Conservation (phyloP, 2,329 filamentous ascomycete species). For the Aurifilum marmelostoma region DNA sequence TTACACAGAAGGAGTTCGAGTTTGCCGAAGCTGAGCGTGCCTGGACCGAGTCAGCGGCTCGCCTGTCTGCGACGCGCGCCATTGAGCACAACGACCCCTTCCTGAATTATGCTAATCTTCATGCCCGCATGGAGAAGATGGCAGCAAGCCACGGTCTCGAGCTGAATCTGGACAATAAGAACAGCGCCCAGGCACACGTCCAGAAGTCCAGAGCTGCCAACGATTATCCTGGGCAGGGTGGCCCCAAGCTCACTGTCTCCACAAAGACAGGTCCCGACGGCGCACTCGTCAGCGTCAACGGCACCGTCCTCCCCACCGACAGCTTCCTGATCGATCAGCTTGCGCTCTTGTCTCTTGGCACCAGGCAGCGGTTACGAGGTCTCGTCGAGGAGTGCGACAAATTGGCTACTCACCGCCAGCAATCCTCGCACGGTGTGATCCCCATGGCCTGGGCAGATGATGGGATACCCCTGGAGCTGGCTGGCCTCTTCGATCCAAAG, state of each 20-base stretch:
- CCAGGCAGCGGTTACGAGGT: constrained; percentile 76
- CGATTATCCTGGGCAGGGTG: constrained; percentile 53
- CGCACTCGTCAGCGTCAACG: constrained; percentile 64
- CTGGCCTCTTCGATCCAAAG: constrained; percentile 34
- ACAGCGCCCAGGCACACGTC: constrained; percentile 41
- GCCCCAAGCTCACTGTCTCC: constrained; percentile 56
- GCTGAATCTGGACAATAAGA: constrained; percentile 60
- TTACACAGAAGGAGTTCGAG: constrained; percentile 65
- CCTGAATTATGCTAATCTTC: constrained; percentile 64
- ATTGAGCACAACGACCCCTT: constrained; percentile 77
- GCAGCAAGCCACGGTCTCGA: constrained; percentile 60
- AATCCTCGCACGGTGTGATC: constrained; percentile 77
- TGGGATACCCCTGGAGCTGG: constrained; percentile 58
- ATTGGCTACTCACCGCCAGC: constrained; percentile 72
- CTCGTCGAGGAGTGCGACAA: constrained; percentile 77
- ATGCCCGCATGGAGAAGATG: constrained; percentile 61
- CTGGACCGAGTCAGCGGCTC: constrained; percentile 68
- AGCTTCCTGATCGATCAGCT: constrained; percentile 80
- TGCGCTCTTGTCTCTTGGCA: constrained; percentile 78
- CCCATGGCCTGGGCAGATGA: constrained; percentile 76
- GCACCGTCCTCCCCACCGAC: constrained; percentile 74
- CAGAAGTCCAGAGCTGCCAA: constrained; percentile 54
- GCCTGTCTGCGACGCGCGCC: constrained; percentile 61
- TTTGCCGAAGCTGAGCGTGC: constrained; percentile 67
- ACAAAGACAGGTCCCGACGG: constrained; percentile 62